Evolutionary conservation across 1,139 yeast genomes (phyloP), one percentile per base, ranked within the genome.

Genomic region (Kodamaea sp.): DNA sequence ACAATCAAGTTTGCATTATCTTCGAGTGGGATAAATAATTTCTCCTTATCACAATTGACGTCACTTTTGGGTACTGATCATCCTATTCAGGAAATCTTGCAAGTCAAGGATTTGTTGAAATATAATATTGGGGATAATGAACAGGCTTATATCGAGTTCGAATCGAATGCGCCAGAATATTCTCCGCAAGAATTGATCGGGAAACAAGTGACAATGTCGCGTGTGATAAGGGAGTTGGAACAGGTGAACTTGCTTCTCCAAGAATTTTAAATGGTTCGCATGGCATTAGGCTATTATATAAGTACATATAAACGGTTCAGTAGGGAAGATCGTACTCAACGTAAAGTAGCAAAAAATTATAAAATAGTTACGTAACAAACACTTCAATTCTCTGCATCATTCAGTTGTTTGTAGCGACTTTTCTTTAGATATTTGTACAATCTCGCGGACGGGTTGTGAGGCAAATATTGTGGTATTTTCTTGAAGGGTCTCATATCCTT

Each of bases 1-100:
- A 44, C 56, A 6, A 41, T 62, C n/a, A 60, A 57, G 36, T 55
- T 49, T 27, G 40, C 57, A 24, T 48, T 57, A 2, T 35, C 44
- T 6, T 40, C 45, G 12, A 36, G 46, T 22, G 63, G 63, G 7
- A 32, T 55, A n/a, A 52, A 51, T 34, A 36, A 47, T 26, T 40
- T 55, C 20, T 43, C 52, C 5, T 49, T 43, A 25, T 23, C 23
- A 1, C 20, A 41, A 8, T 44, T 55, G 31, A 35, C 35, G 5
- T 40, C 37, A 12, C 27, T 44, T 6, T 50, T 55, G 36, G 31
- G 35, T n/a, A 41, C 50, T 3, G 46, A 41, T n/a, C 35, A 29
- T 6, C 31, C 41, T 2, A 32, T 53, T 8, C 37, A 35, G 6
- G 43, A 43, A 7, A 40, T 45, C 5, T 30, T 47, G 7, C 22